Conservation (phyloP, 805 yeast genomes). For the Teunomyces pallodes region DNA sequence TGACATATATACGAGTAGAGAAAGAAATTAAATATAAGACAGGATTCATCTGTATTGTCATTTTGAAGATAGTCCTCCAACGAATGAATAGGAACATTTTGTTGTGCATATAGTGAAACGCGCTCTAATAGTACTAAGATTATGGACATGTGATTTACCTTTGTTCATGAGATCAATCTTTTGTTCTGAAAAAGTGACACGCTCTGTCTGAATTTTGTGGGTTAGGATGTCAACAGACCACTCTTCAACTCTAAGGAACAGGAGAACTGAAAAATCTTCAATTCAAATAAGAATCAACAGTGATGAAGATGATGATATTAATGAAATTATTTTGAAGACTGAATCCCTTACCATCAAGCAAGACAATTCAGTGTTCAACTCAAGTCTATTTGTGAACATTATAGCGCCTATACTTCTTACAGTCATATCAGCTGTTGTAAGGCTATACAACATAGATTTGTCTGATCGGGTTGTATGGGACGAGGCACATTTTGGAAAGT, state of each 20-base stretch:
- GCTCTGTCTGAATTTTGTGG: neutral
- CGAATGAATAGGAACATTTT: too few species aligned
- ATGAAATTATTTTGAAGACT: constrained; percentile 12
- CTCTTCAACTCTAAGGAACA: neutral
- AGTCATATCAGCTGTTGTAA: constrained; percentile 28
- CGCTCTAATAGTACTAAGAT: too few species aligned
- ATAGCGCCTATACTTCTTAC: constrained; percentile 10
- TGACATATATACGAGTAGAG: neutral
- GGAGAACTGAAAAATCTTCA: neutral
- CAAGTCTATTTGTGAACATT: constrained; percentile 1
- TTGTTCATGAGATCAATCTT: neutral
- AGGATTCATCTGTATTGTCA: too few species aligned
- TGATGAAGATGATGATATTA: constrained; percentile 5
- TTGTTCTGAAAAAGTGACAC: neutral
- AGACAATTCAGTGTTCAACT: neutral
- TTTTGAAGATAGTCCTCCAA: too few species aligned
- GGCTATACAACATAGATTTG: constrained; percentile 58
- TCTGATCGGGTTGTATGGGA: constrained; percentile 76
- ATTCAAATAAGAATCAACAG: neutral
- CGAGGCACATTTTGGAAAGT: constrained; percentile 87
- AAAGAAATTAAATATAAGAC: neutral
- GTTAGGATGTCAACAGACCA: neutral
- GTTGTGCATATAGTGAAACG: too few species aligned
- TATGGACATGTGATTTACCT: too few species aligned
- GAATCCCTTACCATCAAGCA: constrained; percentile 7